phyloP scores from a whole-genome alignment of 2,329 filamentous ascomycete species.

The Calcarisporium arbuscula region DNA sequence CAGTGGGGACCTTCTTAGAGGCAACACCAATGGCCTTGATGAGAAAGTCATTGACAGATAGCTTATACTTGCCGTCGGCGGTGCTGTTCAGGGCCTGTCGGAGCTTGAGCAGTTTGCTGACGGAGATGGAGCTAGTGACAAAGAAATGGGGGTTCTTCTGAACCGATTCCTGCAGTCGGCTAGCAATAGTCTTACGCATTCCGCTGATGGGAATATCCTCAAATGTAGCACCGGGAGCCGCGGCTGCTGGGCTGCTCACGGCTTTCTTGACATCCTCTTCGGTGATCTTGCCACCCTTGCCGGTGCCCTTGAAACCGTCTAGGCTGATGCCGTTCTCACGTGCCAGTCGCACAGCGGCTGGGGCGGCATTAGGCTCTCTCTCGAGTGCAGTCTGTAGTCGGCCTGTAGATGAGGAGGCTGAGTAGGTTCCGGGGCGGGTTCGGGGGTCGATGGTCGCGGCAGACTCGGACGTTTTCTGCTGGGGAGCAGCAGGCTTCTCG shows the following conservation, averaged over 20 bases:
- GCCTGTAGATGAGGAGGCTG: constrained; percentile 65
- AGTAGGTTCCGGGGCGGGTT: constrained; percentile 60
- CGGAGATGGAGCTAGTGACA: constrained; percentile 84
- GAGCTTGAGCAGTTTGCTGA: constrained; percentile 93
- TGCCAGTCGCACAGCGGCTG: constrained; percentile 74
- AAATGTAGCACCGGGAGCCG: constrained; percentile 59
- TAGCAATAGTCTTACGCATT: constrained; percentile 98
- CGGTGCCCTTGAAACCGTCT: constrained; percentile 76
- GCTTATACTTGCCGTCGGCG: constrained; percentile 91
- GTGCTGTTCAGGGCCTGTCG: constrained; percentile 87
- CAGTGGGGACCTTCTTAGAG: constrained; percentile 86
- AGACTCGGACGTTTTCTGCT: constrained; percentile 55
- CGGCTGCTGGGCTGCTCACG: constrained; percentile 48
- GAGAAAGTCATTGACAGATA: constrained; percentile 99
- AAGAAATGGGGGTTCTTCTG: constrained; percentile 98
- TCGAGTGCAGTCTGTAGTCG: constrained; percentile 79
- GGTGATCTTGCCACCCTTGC: constrained; percentile 79
- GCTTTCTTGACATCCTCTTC: constrained; percentile 91
- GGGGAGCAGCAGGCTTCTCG: constrained; percentile 55
- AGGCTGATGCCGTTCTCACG: constrained; percentile 77
- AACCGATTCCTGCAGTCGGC: constrained; percentile 78
- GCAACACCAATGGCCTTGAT: constrained; percentile 92
- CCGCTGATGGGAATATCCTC: constrained; percentile 78
- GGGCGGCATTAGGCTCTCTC: constrained; percentile 67
- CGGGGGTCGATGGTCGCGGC: constrained; percentile 36